Conservation (phyloP, 345 rosid genomes). For the Passiflora organensis region DNA sequence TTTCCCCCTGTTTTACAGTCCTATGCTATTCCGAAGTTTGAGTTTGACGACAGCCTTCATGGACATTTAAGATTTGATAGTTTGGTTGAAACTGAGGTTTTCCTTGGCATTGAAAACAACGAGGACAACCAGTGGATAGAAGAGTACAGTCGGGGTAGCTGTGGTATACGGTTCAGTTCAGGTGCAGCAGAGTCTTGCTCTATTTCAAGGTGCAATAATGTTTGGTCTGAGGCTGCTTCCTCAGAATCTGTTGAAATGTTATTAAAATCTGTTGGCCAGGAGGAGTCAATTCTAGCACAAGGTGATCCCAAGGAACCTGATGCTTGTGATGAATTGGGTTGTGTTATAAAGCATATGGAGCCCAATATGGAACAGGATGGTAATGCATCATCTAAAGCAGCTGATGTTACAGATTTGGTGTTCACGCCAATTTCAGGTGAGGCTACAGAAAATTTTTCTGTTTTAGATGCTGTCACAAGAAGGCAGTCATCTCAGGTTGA, state of each 20-base stretch:
- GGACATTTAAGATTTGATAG: conserved; percentile 68
- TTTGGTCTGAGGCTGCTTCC: conserved; percentile 96
- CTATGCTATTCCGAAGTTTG: conserved; percentile 82
- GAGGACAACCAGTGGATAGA: conserved; percentile 91
- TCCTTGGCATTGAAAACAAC: conserved; percentile 80
- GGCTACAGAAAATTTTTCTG: conserved; percentile 30
- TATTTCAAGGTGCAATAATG: conserved; percentile 76
- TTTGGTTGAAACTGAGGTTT: conserved; percentile 63
- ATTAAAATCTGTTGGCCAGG: conserved; percentile 93
- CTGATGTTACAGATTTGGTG: conserved; percentile 28
- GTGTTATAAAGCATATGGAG: conserved; percentile 67
- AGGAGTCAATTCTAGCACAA: conserved; percentile 51
- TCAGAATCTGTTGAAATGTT: conserved; percentile 90
- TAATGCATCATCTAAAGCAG: conserved; percentile 28
- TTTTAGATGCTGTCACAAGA: conserved; percentile 28
- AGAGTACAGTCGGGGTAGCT: conserved; percentile 61
- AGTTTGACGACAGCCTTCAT: conserved; percentile 77
- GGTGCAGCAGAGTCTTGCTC: conserved; percentile 79
- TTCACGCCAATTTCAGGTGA: conserved; percentile 32
- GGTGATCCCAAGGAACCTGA: conserved; percentile 44
- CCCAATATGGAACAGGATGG: conserved; percentile 41
- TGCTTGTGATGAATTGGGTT: conserved; percentile 67
- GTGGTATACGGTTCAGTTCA: conserved; percentile 70
- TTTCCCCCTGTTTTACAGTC: conserved; percentile 63
- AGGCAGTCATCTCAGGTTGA: conserved; percentile 37